Evolutionary conservation across 2,329 filamentous ascomycete species (phyloP).

Genomic region (Arthrobotrys pseudoclavata): DNA sequence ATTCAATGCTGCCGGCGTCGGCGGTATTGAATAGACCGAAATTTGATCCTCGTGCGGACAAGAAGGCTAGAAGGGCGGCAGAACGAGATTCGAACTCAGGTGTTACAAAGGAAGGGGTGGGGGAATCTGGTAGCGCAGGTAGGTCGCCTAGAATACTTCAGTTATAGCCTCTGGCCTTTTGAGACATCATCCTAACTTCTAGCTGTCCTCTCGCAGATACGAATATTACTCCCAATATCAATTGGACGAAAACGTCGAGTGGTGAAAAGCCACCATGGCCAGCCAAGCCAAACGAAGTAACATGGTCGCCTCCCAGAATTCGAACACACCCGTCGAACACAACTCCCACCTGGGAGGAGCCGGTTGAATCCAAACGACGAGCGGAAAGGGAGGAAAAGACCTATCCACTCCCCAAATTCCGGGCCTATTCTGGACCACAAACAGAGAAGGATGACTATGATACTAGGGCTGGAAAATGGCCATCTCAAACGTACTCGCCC

Average conservation of each 20-base stretch:
- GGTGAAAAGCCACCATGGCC: not conserved
- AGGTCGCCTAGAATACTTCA: too few species aligned
- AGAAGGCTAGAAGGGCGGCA: not conserved
- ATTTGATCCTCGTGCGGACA: not conserved
- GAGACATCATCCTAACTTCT: too few species aligned
- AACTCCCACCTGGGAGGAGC: not conserved
- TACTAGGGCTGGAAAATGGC: not conserved
- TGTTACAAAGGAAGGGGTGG: too few species aligned
- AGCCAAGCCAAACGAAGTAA: not conserved
- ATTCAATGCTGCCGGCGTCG: not conserved
- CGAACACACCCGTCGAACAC: not conserved
- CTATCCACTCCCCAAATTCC: not conserved
- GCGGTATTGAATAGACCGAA: not conserved
- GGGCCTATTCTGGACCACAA: not conserved
- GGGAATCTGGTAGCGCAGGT: too few species aligned
- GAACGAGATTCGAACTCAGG: too few species aligned
- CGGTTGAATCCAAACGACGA: too few species aligned
- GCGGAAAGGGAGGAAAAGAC: too few species aligned
- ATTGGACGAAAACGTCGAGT: not conserved
- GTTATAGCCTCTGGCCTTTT: too few species aligned
- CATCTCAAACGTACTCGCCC: not conserved
- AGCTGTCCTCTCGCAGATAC: not conserved
- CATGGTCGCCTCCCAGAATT: not conserved
- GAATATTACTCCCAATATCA: not conserved
- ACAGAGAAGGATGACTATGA: not conserved